Conservation (phyloP, 768 basidiomycete genomes). For the Podaxis sp. region DNA sequence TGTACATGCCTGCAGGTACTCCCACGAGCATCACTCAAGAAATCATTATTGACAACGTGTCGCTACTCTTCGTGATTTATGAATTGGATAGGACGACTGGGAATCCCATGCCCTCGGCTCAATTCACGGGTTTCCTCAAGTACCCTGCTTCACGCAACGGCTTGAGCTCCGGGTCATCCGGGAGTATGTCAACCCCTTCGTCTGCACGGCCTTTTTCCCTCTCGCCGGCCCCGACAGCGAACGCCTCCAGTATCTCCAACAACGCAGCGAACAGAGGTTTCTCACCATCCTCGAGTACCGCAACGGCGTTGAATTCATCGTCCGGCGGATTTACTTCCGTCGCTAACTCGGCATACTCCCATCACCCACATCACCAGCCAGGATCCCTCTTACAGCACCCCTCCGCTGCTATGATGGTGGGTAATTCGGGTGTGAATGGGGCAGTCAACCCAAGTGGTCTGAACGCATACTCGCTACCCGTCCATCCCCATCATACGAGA, state of each 20-base stretch:
- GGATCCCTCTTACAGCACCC: conserved; percentile 1
- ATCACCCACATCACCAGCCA: conserved; percentile 19
- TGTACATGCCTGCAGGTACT: conserved; percentile 40
- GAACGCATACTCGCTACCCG: conserved; percentile 22
- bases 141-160: conserved; percentile 6
- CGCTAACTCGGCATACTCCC: conserved; percentile 7
- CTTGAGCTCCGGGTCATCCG: neutral
- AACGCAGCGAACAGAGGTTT: neutral
- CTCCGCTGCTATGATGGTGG: neutral
- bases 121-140: conserved; percentile 49
- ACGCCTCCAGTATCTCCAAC: neutral
- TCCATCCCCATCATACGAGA: conserved; percentile 27
- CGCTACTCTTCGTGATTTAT: conserved; percentile 65
- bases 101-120: conserved; percentile 55
- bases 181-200: conserved; percentile 7
- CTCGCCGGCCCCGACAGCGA: conserved; percentile 9
- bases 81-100: conserved; percentile 61
- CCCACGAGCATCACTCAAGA: conserved; percentile 68
- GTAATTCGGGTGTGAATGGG: neutral
- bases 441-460: neutral
- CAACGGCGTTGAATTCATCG: conserved; percentile 1
- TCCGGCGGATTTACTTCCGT: conserved; percentile 7
- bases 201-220: conserved; percentile 6
- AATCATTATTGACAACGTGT: conserved; percentile 62
- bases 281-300: neutral